Evolutionary conservation across 352 stramenopile species (phyloP).

Genomic region (Phytophthora foliorum): DNA sequence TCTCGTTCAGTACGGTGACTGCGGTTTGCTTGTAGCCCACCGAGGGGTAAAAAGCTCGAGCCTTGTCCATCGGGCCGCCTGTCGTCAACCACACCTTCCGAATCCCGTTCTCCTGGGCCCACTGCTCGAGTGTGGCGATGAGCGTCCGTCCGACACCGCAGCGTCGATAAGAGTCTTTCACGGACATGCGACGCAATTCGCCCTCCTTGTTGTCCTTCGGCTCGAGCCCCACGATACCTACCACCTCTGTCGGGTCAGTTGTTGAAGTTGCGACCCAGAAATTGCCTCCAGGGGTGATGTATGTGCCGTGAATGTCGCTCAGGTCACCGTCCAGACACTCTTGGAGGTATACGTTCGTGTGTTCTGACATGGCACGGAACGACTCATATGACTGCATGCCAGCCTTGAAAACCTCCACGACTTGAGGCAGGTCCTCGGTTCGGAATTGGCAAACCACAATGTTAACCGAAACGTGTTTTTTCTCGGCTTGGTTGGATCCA

Average conservation of each 20-base stretch:
- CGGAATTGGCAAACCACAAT: conserved; percentile 40
- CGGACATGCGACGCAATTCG: conserved; percentile 54
- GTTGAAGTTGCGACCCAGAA: conserved; percentile 54
- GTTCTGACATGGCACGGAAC: conserved; percentile 18
- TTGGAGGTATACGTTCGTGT: conserved; percentile 32
- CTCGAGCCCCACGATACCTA: conserved; percentile 46
- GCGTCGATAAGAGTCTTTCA: conserved; percentile 44
- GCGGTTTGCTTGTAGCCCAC: conserved; percentile 36
- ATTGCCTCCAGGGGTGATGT: conserved; percentile 50
- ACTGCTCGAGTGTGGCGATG: conserved; percentile 50
- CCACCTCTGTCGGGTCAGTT: conserved; percentile 22
- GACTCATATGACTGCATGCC: conserved; percentile 40
- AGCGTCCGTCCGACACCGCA: conserved; percentile 48
- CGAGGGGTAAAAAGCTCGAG: conserved; percentile 41
- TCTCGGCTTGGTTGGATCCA: neutral
- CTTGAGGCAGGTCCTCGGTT: conserved; percentile 32
- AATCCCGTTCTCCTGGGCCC: conserved; percentile 32
- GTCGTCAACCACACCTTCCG: conserved; percentile 50
- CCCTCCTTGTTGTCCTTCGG: conserved; percentile 33
- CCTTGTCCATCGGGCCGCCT: conserved; percentile 34
- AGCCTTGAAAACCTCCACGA: conserved; percentile 39
- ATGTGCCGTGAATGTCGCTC: conserved; percentile 45
- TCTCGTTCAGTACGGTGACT: conserved; percentile 23
- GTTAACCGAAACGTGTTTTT: neutral
- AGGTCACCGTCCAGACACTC: conserved; percentile 43